Conservation (phyloP, 228 moss, liverwort and hornwort genomes). For the Sphagnum fallax region DNA sequence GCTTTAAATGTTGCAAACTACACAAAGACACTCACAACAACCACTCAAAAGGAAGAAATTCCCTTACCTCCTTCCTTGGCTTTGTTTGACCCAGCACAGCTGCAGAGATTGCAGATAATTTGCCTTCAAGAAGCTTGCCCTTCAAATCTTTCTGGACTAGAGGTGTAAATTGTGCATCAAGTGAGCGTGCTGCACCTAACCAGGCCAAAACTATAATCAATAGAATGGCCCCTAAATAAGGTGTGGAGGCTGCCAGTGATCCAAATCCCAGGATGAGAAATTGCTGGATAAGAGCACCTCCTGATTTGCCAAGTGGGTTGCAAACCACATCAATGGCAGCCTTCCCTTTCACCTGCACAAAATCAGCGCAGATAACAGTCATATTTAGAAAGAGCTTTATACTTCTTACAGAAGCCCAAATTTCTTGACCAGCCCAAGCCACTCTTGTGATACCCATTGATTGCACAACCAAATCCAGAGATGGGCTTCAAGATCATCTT, state of each 20-base stretch:
- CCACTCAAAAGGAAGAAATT: background rate
- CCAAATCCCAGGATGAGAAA: constrained; percentile 94
- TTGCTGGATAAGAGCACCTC: constrained; percentile 98
- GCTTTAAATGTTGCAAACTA: too few relatives aligned
- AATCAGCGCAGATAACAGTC: background rate
- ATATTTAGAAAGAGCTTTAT: too few relatives aligned
- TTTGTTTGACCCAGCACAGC: constrained; percentile 62
- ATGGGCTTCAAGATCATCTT: too few relatives aligned
- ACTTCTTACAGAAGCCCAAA: too few relatives aligned
- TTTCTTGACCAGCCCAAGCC: too few relatives aligned
- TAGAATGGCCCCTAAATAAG: constrained; percentile 82
- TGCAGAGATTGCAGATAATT: constrained; percentile 76
- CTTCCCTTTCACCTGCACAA: constrained; percentile 91
- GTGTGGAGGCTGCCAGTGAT: constrained; percentile 87
- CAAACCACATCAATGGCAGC: constrained; percentile 99
- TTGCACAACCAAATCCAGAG: too few relatives aligned
- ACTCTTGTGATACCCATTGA: too few relatives aligned
- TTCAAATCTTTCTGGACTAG: constrained; percentile 97
- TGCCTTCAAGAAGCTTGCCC: constrained; percentile 91
- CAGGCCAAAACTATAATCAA: constrained; percentile 86
- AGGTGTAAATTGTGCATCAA: constrained; percentile 91
- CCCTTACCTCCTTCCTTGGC: constrained; percentile 64
- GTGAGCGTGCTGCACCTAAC: constrained; percentile 93
- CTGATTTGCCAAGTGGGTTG: constrained; percentile 96
- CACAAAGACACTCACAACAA: background rate